These are phyloP conservation scores for Geoglossum cookeanum DNA, from an alignment of 2,329 filamentous ascomycete genomes.

Conservation along the genomic window DNA sequence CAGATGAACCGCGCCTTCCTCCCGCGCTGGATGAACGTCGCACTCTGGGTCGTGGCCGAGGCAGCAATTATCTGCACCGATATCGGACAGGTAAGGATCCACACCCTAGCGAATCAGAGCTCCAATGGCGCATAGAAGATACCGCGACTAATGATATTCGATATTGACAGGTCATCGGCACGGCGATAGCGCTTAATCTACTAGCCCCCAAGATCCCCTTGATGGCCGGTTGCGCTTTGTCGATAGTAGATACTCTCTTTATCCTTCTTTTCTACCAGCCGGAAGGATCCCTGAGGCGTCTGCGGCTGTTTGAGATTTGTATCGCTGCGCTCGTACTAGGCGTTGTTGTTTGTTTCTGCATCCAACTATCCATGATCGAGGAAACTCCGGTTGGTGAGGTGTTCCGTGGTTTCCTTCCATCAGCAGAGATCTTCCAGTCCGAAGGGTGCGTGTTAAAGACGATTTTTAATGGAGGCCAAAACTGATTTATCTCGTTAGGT, in stretches of 20 bases:
- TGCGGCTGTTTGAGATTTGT: conserved; percentile 43
- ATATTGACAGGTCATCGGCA: conserved; percentile 49
- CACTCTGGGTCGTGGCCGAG: conserved; percentile 35
- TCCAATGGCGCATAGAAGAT: background rate
- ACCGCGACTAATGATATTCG: background rate
- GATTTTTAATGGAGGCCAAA: background rate
- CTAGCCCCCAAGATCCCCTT: conserved; percentile 41
- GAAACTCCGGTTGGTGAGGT: conserved; percentile 37
- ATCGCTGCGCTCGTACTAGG: conserved; percentile 44
- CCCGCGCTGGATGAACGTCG: conserved; percentile 33
- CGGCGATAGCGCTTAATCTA: conserved; percentile 49
- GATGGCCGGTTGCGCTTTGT: conserved; percentile 48
- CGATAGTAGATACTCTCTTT: conserved; percentile 47
- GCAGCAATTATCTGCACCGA: conserved; percentile 38
- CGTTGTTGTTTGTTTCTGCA: conserved; percentile 51
- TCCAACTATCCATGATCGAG: conserved; percentile 43
- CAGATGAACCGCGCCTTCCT: conserved; percentile 29
- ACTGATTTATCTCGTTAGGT: conserved; percentile 13
- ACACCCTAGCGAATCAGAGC: too few species aligned
- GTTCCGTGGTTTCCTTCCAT: conserved; percentile 49
- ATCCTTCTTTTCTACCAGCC: conserved; percentile 49
- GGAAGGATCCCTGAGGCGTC: conserved; percentile 35
- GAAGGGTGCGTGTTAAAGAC: conserved; percentile 25
- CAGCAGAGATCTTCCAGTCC: conserved; percentile 35
- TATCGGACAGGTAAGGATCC: conserved; percentile 30